These are phyloP conservation scores for Conoideocrella luteorostrata DNA, from an alignment of 2,329 filamentous ascomycete genomes.

Conservation along the genomic window DNA sequence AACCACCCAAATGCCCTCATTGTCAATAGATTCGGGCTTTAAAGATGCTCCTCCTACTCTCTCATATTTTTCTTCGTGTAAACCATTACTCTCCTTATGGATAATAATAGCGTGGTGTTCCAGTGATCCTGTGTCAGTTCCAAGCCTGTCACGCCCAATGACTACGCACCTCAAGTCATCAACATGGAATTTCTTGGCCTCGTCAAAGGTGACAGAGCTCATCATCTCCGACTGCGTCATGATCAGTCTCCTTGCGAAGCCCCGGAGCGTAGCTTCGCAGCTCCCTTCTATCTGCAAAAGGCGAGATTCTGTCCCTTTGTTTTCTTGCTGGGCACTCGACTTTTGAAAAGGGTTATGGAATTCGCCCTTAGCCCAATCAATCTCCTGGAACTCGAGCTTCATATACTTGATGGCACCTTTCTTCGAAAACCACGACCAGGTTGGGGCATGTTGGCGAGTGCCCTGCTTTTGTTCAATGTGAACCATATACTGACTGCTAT, in stretches of 20 bases:
- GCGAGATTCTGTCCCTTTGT: too few species aligned
- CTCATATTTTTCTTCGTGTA: neutral
- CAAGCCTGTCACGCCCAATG: neutral
- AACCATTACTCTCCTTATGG: neutral
- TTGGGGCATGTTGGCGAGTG: constrained; percentile 13
- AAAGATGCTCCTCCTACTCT: neutral
- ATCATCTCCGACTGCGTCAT: neutral
- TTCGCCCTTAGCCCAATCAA: constrained; percentile 1
- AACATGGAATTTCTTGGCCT: neutral
- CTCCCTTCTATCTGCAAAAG: neutral
- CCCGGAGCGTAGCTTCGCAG: neutral
- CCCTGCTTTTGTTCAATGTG: neutral
- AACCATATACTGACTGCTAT: neutral
- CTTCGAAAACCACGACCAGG: constrained; percentile 27
- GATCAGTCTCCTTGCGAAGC: neutral
- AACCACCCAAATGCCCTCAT: too few species aligned
- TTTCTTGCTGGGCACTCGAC: neutral
- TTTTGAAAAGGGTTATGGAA: neutral
- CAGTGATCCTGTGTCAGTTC: neutral
- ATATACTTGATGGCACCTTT: constrained; percentile 19
- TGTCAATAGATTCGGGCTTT: too few species aligned
- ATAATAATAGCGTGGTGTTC: constrained; percentile 1
- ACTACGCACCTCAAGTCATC: neutral
- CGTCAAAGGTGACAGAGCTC: neutral
- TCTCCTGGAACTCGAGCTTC: constrained; percentile 10